Conservation (phyloP, 148 eudicot species). For the Polygonum maritimum region DNA sequence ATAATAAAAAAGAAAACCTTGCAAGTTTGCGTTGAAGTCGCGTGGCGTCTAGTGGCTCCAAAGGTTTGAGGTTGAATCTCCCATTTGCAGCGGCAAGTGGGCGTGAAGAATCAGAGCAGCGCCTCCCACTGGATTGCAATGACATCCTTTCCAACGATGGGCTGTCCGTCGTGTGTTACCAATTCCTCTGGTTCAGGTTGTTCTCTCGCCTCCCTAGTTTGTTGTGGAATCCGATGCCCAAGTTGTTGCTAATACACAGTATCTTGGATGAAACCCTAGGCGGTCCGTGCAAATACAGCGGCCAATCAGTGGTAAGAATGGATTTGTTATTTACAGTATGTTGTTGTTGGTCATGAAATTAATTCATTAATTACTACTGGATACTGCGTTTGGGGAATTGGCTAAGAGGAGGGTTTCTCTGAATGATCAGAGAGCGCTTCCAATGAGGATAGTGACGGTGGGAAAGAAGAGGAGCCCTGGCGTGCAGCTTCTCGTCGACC, state of each 20-base stretch:
- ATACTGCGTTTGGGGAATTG: neutral
- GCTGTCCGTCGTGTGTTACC: neutral
- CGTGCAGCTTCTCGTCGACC: constrained; percentile 60
- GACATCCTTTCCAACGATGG: neutral
- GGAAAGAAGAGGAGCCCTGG: constrained; percentile 66
- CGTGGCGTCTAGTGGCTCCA: no score
- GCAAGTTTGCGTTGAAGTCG: no score
- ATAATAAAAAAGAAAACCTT: no score
- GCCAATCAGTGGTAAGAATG: constrained; percentile 38
- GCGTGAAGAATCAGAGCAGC: neutral
- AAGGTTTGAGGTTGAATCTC: no score
- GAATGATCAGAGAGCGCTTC: constrained; percentile 37
- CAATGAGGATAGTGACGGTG: constrained; percentile 55
- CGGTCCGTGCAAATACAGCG: constrained; percentile 37
- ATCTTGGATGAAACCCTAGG: neutral
- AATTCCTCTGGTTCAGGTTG: constrained; percentile 3
- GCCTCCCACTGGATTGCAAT: neutral
- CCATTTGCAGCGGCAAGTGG: neutral
- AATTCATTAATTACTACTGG: neutral
- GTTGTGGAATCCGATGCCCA: neutral
- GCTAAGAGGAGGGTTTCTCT: neutral
- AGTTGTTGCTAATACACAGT: neutral
- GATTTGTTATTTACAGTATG: neutral
- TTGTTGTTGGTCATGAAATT: neutral
- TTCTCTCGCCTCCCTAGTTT: neutral